Percentiles rank a stretch among this genome's conserved stretches.
Evolutionary conservation across 1,284 basidiomycete species (phyloP).

Genomic region (Uromyces viciae-fabae): DNA sequence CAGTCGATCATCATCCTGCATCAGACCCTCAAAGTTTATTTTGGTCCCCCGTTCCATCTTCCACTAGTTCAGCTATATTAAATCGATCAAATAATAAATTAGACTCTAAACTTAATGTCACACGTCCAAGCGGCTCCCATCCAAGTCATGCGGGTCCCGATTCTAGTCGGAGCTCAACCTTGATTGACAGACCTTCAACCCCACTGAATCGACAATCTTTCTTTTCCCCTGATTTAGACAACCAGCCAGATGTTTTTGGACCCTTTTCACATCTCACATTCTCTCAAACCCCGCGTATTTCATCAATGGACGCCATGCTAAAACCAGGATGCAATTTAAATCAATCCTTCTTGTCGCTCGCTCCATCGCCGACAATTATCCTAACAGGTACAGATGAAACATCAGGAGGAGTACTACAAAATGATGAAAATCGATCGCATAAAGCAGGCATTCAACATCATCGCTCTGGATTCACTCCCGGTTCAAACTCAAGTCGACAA

Average conservation of each 20-base stretch:
- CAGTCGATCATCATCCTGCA: too few relatives aligned
- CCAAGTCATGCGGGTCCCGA: not conserved
- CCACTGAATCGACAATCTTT: constrained; percentile 2
- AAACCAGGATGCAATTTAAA: constrained; percentile 16
- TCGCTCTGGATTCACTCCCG: not conserved
- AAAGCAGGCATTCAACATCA: not conserved
- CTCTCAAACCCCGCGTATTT: not conserved
- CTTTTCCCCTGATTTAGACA: not conserved
- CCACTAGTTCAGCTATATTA: not conserved
- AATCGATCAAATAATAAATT: too few relatives aligned
- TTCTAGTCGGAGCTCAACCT: too few relatives aligned
- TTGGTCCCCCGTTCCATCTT: not conserved
- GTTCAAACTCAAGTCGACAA: too few relatives aligned
- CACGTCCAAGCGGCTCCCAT: too few relatives aligned
- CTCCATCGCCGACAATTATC: not conserved
- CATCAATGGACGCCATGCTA: not conserved
- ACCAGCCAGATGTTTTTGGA: not conserved
- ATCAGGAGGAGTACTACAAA: not conserved
- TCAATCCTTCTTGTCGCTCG: constrained; percentile 1
- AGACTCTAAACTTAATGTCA: too few relatives aligned
- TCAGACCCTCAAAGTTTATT: not conserved
- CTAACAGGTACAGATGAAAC: not conserved
- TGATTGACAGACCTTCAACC: not conserved
- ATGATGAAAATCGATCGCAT: not conserved
- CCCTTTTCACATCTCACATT: constrained; percentile 12